Conservation (phyloP, 2,329 filamentous ascomycete species). For the Botryosphaeria dothidea region DNA sequence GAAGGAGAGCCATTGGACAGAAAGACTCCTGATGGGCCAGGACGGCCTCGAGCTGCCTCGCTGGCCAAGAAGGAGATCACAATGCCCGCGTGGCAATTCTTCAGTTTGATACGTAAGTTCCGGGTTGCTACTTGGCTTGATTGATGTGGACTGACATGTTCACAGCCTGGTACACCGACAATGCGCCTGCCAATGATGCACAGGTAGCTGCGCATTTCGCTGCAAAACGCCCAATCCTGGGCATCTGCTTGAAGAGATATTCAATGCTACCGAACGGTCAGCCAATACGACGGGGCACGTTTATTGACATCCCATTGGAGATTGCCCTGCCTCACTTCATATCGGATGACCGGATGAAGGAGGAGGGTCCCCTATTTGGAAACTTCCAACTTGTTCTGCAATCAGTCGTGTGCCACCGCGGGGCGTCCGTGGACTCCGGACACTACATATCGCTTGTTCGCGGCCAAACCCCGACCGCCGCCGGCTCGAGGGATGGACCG, state of each 20-base stretch:
- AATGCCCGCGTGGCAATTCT: constrained; percentile 97
- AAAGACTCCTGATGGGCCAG: constrained; percentile 40
- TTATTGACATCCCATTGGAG: constrained; percentile 88
- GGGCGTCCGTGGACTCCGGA: constrained; percentile 79
- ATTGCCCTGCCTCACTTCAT: constrained; percentile 86
- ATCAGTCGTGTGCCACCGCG: constrained; percentile 89
- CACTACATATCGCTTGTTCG: constrained; percentile 89
- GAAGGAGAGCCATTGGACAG: constrained; percentile 45
- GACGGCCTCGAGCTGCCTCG: constrained; percentile 39
- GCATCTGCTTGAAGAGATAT: constrained; percentile 92
- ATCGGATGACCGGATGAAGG: constrained; percentile 70
- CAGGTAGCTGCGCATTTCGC: constrained; percentile 90
- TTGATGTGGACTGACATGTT: constrained; percentile 13
- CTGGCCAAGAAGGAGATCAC: constrained; percentile 74
- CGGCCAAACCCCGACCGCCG: constrained; percentile 60
- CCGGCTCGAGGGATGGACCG: constrained; percentile 52
- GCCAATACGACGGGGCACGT: constrained; percentile 73
- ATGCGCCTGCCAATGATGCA: constrained; percentile 64
- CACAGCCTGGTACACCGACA: constrained; percentile 81
- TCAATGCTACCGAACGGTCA: constrained; percentile 69
- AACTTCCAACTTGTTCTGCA: constrained; percentile 93
- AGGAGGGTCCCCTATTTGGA: constrained; percentile 69
- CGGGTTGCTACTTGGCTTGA: constrained; percentile 12
- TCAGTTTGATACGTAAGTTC: constrained; percentile 80
- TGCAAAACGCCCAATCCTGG: constrained; percentile 77